Conservation (phyloP, 805 yeast species). For the Naumovozyma baii region DNA sequence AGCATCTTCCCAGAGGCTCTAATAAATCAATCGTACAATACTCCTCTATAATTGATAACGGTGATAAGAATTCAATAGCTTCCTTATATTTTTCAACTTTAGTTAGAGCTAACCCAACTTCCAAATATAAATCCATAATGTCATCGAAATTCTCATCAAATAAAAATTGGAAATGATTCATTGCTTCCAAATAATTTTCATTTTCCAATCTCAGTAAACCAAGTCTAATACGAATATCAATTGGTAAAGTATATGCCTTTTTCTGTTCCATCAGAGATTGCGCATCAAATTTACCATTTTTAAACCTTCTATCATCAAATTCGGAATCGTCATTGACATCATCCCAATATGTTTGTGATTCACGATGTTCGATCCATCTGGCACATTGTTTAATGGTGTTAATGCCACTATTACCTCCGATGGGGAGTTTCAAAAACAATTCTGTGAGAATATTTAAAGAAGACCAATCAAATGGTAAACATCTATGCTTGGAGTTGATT, state of each 20-base stretch:
- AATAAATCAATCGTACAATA: conserved; percentile 39
- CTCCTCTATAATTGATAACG: conserved; percentile 47
- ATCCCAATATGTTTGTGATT: conserved; percentile 39
- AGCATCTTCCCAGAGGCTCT: conserved; percentile 63
- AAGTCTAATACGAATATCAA: conserved; percentile 77
- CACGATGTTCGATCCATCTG: conserved; percentile 74
- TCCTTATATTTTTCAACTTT: conserved; percentile 61
- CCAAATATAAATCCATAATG: conserved; percentile 61
- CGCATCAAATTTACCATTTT: conserved; percentile 36
- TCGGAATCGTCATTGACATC: conserved; percentile 59
- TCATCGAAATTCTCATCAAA: conserved; percentile 48
- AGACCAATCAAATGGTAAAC: conserved; percentile 73
- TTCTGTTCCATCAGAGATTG: conserved; percentile 32
- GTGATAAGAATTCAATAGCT: conserved; percentile 58
- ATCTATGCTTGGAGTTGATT: conserved; percentile 23
- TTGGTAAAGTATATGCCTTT: conserved; percentile 49
- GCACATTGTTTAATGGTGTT: conserved; percentile 59
- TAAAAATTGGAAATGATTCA: conserved; percentile 54
- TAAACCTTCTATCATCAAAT: conserved; percentile 63
- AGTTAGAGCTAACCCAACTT: conserved; percentile 68
- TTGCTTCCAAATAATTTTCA: conserved; percentile 59
- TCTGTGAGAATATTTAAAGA: conserved; percentile 79
- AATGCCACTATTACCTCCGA: conserved; percentile 54
- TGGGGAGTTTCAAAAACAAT: conserved; percentile 47
- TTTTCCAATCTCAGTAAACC: conserved; percentile 64